These are phyloP conservation scores for Trichoderma aggressivum DNA, from an alignment of 2,329 filamentous ascomycete species.

Conservation along the genomic window DNA sequence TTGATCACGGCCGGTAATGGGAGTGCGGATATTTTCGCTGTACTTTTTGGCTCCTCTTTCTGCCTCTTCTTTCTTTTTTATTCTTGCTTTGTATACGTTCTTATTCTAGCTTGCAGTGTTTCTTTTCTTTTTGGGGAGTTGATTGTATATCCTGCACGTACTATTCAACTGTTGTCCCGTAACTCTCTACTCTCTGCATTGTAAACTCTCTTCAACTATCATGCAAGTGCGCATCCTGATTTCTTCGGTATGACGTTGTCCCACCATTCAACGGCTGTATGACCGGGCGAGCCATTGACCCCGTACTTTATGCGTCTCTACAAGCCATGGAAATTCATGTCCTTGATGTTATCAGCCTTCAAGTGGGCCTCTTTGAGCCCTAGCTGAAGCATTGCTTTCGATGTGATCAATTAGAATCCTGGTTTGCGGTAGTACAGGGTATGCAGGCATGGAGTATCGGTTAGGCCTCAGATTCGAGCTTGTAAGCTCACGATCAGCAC, in stretches of 20 bases:
- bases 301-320: background rate
- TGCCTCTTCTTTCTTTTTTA: background rate
- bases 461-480: background rate
- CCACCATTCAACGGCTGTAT: background rate
- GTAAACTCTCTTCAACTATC: background rate
- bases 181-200: background rate
- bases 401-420: background rate
- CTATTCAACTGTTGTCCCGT: background rate
- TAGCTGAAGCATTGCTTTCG: background rate
- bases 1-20: background rate
- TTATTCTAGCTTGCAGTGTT: background rate
- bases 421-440: background rate
- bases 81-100: background rate
- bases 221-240: background rate
- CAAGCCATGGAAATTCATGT: background rate
- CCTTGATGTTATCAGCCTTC: background rate
- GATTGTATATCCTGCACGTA: background rate
- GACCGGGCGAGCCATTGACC: background rate
- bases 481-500: background rate
- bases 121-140: background rate
- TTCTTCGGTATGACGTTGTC: background rate
- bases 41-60: background rate
- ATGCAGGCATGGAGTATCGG: background rate
- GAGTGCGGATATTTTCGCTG: background rate
- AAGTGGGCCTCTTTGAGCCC: background rate